phyloP scores from a whole-genome alignment of 495 filamentous ascomycete species.

The Penicillium argentinense region DNA sequence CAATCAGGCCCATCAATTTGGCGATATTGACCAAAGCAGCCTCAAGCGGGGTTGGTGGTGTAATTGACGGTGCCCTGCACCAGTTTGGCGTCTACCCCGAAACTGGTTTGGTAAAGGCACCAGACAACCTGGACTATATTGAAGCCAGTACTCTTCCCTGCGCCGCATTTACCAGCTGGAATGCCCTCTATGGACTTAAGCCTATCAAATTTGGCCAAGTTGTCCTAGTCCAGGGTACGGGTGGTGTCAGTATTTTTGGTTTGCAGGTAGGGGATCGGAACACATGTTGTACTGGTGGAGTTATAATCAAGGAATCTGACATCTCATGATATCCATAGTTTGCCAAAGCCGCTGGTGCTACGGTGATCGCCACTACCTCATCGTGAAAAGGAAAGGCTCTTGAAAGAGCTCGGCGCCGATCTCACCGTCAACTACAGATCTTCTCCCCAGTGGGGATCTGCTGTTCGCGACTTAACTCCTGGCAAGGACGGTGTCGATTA shows the following conservation, averaged over 20 bases:
- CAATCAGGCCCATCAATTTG: slow-evolving; percentile 1
- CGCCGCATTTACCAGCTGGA: slow-evolving; percentile 37
- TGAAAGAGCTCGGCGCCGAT: slow-evolving; percentile 53
- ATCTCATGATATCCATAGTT: slow-evolving; percentile 47
- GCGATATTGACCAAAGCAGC: neutral
- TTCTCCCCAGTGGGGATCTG: slow-evolving; percentile 60
- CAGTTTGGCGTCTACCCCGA: slow-evolving; percentile 75
- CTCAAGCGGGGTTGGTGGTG: neutral
- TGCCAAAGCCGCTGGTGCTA: slow-evolving; percentile 69
- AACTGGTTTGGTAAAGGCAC: slow-evolving; percentile 55
- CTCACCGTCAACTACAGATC: slow-evolving; percentile 61
- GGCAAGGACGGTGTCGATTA: slow-evolving; percentile 54
- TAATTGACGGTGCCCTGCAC: slow-evolving; percentile 59
- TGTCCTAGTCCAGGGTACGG: neutral
- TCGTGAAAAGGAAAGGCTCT: slow-evolving; percentile 54
- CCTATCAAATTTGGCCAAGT: neutral
- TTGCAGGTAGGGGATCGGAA: too few species aligned
- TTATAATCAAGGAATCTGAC: too few species aligned
- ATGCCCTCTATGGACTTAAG: slow-evolving; percentile 1
- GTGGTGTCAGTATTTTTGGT: neutral
- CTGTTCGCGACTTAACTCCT: slow-evolving; percentile 54
- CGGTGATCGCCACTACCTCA: slow-evolving; percentile 70
- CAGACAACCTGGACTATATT: slow-evolving; percentile 17
- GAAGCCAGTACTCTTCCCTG: slow-evolving; percentile 30
- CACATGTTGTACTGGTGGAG: too few species aligned